Percentiles rank a stretch among this genome's conserved stretches.
Conservation (phyloP, 306 rosid species). For the Gynostemma pentaphyllum region DNA sequence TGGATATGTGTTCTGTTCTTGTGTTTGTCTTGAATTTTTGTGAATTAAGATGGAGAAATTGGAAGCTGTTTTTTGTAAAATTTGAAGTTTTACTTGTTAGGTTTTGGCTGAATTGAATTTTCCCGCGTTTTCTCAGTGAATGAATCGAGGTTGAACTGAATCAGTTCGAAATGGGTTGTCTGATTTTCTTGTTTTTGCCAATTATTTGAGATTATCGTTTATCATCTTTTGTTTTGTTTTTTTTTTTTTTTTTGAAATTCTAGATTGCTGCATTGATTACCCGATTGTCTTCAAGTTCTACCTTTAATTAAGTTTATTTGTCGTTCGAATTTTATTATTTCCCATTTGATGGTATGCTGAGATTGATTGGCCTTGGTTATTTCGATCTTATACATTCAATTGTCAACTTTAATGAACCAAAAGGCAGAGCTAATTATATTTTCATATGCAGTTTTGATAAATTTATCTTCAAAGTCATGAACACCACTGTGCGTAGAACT, state of each 20-base stretch:
- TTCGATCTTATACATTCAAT: not conserved
- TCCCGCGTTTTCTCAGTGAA: not conserved
- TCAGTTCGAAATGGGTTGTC: not conserved
- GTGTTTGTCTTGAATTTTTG: not conserved
- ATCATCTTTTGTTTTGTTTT: not conserved
- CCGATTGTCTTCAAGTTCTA: not conserved
- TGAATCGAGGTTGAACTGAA: not conserved
- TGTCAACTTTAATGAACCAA: not conserved
- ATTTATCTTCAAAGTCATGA: constrained; percentile 24
- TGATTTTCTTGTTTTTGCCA: not conserved
- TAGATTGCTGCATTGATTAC: not conserved
- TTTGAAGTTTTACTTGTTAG: not conserved
- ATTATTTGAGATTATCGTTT: not conserved
- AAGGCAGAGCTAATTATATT: not conserved
- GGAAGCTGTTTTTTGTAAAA: not conserved
- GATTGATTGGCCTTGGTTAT: not conserved
- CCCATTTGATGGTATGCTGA: not conserved
- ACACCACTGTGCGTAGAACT: constrained; percentile 50
- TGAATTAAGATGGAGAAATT: not conserved
- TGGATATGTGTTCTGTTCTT: not conserved
- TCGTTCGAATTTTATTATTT: not conserved
- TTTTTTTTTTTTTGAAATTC: not conserved
- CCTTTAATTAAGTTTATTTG: not conserved
- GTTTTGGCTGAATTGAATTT: not conserved
- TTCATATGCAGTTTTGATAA: constrained; percentile 2